Evolutionary conservation across 768 basidiomycete genomes (phyloP).

Genomic region (Chalciporus sphaerocephalus): DNA sequence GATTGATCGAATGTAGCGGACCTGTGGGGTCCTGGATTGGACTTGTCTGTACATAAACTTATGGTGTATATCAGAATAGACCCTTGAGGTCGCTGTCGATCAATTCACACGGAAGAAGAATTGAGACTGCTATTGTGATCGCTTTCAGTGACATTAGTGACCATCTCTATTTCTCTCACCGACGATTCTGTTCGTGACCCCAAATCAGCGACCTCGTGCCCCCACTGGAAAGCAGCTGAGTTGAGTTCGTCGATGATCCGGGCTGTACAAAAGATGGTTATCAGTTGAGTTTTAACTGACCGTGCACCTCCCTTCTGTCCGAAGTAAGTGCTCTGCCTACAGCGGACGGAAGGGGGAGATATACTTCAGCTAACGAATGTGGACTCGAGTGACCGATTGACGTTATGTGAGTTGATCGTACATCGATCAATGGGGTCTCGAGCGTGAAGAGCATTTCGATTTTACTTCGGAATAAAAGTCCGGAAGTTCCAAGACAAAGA

Average conservation of each 20-base stretch:
- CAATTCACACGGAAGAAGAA: too few species aligned
- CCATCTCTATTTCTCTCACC: too few species aligned
- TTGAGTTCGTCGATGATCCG: background rate
- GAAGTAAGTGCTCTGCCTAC: constrained; percentile 19
- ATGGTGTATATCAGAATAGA: constrained; percentile 10
- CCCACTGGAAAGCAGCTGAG: background rate
- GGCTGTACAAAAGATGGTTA: background rate
- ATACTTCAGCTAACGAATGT: background rate
- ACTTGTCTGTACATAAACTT: background rate
- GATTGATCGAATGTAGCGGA: background rate
- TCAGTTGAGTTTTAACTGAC: background rate
- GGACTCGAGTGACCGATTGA: background rate
- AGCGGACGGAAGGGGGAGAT: constrained; percentile 22
- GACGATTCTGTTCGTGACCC: too few species aligned
- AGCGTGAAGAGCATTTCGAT: background rate
- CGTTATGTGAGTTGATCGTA: background rate
- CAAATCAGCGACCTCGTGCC: too few species aligned
- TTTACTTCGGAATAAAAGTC: background rate
- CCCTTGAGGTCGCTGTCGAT: background rate
- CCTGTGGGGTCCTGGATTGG: background rate
- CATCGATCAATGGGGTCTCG: background rate
- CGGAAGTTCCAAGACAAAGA: too few species aligned
- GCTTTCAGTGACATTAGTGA: too few species aligned
- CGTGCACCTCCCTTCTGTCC: constrained; percentile 18
- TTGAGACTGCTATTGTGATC: too few species aligned